A percentile compares a stretch with the other conserved stretches of the same genome.
Evolutionary conservation across 2,329 filamentous ascomycete genomes (phyloP).

Genomic region (Sclerotinia subarctica): DNA sequence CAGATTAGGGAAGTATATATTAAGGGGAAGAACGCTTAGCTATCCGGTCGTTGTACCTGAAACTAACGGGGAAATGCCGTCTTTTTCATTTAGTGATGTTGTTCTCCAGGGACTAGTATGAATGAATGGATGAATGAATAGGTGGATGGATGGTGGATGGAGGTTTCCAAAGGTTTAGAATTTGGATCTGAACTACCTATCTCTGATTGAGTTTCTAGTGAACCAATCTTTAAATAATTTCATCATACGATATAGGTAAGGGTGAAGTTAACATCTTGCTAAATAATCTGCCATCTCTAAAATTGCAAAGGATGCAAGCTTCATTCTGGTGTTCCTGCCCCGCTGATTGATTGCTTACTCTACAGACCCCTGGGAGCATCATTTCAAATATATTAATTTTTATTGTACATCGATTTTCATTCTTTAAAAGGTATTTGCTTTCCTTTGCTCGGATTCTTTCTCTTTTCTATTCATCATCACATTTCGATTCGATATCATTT

Average conservation of each 20-base stretch:
- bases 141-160: neutral
- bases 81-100: neutral
- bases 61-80: neutral
- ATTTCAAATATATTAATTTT: conserved; percentile 11
- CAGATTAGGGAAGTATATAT: neutral
- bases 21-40: neutral
- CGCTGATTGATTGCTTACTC: neutral
- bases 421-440: neutral
- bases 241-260: neutral
- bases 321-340: neutral
- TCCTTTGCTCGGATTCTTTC: neutral
- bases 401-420: neutral
- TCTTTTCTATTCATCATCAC: neutral
- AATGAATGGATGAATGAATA: neutral
- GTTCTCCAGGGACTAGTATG: neutral
- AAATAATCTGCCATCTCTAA: neutral
- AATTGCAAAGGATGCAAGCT: neutral
- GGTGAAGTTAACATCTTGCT: too few species aligned
- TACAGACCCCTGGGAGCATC: neutral
- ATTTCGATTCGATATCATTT: conserved; percentile 7
- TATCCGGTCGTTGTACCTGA: neutral
- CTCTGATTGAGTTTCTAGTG: neutral
- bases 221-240: neutral
- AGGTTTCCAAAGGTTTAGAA: neutral
- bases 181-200: neutral